phyloP scores from a whole-genome alignment of 2,329 filamentous ascomycete species.

The Metarhizium guizhouense region DNA sequence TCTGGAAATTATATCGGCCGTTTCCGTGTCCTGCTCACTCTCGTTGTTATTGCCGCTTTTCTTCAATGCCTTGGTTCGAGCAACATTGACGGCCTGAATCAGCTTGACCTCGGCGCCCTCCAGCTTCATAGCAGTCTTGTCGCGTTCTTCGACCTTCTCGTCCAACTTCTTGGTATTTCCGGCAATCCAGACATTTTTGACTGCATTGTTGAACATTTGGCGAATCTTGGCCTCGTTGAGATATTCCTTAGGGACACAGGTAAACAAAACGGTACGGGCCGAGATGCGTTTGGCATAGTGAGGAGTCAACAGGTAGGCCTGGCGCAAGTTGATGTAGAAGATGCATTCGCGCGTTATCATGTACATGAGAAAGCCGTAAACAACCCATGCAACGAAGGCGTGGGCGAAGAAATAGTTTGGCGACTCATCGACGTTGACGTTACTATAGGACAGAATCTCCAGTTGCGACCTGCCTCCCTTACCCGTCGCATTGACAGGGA shows the following conservation, averaged over 20 bases:
- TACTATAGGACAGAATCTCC: constrained; percentile 29
- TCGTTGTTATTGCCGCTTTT: constrained; percentile 16
- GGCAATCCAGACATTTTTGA: constrained; percentile 77
- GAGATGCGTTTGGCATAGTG: constrained; percentile 78
- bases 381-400: constrained; percentile 70
- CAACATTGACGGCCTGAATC: constrained; percentile 50
- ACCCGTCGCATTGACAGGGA: constrained; percentile 77
- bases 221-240: constrained; percentile 64
- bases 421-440: constrained; percentile 40
- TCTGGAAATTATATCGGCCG: constrained; percentile 53
- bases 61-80: constrained; percentile 24
- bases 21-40: constrained; percentile 52
- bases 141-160: constrained; percentile 66
- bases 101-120: constrained; percentile 77
- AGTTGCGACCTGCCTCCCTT: constrained; percentile 58
- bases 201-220: constrained; percentile 67
- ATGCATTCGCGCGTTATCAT: constrained; percentile 84
- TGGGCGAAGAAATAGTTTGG: constrained; percentile 70
- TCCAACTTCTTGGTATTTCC: constrained; percentile 67
- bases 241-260: constrained; percentile 71
- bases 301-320: constrained; percentile 85
- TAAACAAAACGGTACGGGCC: constrained; percentile 86
- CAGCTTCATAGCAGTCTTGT: constrained; percentile 66
- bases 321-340: constrained; percentile 87
- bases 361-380: constrained; percentile 81